A percentile compares a stretch with the other conserved stretches of the same genome.
phyloP scores from a whole-genome alignment of 768 basidiomycete genomes.

The Termitomyces eurrhizus region DNA sequence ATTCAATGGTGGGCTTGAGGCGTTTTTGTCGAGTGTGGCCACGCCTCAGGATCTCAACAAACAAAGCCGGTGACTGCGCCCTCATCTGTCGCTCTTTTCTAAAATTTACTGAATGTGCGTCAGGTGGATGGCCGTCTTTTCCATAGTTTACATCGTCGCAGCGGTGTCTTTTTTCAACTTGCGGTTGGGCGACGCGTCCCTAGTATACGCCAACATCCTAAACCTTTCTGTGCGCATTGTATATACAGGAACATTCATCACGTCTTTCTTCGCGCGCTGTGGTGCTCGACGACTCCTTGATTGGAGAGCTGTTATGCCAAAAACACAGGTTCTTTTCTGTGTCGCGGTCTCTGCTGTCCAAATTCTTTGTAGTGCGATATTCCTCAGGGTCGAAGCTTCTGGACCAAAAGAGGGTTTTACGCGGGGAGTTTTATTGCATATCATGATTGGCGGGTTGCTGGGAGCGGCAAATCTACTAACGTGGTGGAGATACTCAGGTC shows the following conservation, averaged over 20 bases:
- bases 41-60: conserved; percentile 56
- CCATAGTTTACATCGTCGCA: conserved; percentile 57
- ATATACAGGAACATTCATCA: conserved; percentile 30
- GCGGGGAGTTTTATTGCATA: conserved; percentile 27
- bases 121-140: conserved; percentile 80
- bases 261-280: conserved; percentile 5
- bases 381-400: conserved; percentile 18
- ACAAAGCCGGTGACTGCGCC: conserved; percentile 55
- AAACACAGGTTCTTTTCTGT: conserved; percentile 9
- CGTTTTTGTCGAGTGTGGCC: conserved; percentile 82
- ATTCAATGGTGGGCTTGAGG: conserved; percentile 88
- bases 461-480: conserved; percentile 13
- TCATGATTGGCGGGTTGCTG: conserved; percentile 27
- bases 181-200: conserved; percentile 57
- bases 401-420: conserved; percentile 22
- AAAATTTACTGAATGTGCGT: neutral
- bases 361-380: conserved; percentile 23
- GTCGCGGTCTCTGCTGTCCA: conserved; percentile 26
- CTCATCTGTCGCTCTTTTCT: neutral
- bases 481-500: conserved; percentile 23
- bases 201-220: conserved; percentile 74
- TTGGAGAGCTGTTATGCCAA: conserved; percentile 12
- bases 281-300: conserved; percentile 23
- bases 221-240: conserved; percentile 60
- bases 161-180: conserved; percentile 44